These are phyloP conservation scores for Candida caryicola DNA, from an alignment of 805 yeast genomes.

Conservation along the genomic window DNA sequence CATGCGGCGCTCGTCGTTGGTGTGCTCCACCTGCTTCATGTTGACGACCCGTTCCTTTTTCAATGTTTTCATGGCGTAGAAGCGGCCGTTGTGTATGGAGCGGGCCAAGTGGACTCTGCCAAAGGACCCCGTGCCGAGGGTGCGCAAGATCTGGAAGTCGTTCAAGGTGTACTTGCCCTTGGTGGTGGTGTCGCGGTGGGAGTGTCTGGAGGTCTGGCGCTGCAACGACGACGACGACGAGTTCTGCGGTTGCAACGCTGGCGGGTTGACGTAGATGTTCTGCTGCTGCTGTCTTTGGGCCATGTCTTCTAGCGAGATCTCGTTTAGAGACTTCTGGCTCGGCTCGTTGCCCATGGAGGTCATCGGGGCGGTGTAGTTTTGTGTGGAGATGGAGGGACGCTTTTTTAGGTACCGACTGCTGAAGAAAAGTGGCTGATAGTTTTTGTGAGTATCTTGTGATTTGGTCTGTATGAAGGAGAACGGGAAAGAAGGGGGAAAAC, in stretches of 20 bases:
- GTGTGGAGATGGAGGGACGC: too few species aligned
- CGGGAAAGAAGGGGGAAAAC: too few species aligned
- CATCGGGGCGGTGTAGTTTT: too few species aligned
- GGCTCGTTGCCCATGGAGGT: conserved; percentile 23
- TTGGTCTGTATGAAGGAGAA: too few species aligned
- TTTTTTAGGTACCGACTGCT: too few species aligned
- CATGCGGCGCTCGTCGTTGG: conserved; percentile 62
- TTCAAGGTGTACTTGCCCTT: conserved; percentile 56
- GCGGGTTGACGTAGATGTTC: conserved; percentile 22
- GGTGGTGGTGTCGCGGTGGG: conserved; percentile 35
- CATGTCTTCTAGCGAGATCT: conserved; percentile 26
- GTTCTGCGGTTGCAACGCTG: conserved; percentile 17
- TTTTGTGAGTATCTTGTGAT: too few species aligned
- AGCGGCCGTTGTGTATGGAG: conserved; percentile 57
- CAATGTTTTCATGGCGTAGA: conserved; percentile 58
- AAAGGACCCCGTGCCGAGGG: conserved; percentile 61
- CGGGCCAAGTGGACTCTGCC: conserved; percentile 60
- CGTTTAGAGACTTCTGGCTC: conserved; percentile 25
- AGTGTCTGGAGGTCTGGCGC: conserved; percentile 10
- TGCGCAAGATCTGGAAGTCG: conserved; percentile 55
- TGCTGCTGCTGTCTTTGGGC: conserved; percentile 28
- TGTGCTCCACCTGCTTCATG: conserved; percentile 63
- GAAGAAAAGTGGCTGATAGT: too few species aligned
- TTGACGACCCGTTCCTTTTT: conserved; percentile 56
- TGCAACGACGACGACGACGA: conserved; percentile 14